Base-by-base conservation (phyloP, 345 rosid species). In the Cardamine occulta region DNA sequence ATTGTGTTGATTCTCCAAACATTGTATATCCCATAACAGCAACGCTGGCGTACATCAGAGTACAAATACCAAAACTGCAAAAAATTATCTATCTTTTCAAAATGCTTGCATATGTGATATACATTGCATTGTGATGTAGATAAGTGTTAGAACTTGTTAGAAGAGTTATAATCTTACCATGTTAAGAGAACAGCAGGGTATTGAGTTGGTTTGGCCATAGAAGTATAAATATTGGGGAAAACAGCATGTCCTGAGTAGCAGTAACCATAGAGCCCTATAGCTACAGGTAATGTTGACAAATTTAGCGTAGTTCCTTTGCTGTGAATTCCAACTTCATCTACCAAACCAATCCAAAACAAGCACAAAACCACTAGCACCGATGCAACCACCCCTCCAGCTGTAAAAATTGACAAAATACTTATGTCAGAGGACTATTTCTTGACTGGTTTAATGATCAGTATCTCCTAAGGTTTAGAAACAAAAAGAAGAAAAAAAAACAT, bases 161-260 rank as follows among this genome's bases (percentile, higher is more conserved):
- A 5, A 15, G n/a, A n/a, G 0, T 58, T 40, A 52, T 32, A 12
- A 10, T 61, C 63, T 72, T 86, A 92, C 99, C 97, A 86, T 17
- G 85, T 69, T 44, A 89, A 54, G 78, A 92, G 97, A 73, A 89
- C 89, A 32, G 87, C 63, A 53, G 99, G 87, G 56, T 56, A 95
- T 80, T 87, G 91, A 78, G 68, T 81, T 18, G 87, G 97, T 73
- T 86, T 84, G 1, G 89, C 96, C 97, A 95, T 92, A 15, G 99
- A 95, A 42, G 93, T 86, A 74, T 95, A 95, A 55, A 95, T 92
- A 76, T 95, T 95, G 2, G 99, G 97, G 57, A 95, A 95, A 52
- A 95, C 93, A 59, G 99, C 99, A 76, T 95, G 99, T 69, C 99
- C 99, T 3, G 99, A 95, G 79, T 90, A 95, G 79, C 97, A 90